Percentiles rank a stretch among this genome's conserved stretches.
Conservation (phyloP, 129 eudicot genomes). For the Kitagawia praeruptora region DNA sequence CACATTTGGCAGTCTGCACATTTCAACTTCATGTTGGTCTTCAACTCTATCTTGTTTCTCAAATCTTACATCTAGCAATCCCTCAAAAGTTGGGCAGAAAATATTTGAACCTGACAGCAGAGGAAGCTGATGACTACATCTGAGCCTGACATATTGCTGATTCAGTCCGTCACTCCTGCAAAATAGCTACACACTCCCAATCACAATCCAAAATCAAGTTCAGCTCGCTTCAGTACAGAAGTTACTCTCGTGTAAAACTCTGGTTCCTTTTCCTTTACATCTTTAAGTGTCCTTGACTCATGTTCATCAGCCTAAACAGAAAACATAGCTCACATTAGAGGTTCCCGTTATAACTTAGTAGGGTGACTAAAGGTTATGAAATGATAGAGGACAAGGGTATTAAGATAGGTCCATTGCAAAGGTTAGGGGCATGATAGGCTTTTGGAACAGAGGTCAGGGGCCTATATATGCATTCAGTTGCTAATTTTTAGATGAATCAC, state of each 20-base stretch:
- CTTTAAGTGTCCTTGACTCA: slow-evolving; percentile 68
- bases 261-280: slow-evolving; percentile 55
- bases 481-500: background rate
- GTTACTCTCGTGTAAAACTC: slow-evolving; percentile 59
- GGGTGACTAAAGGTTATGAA: background rate
- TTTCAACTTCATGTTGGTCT: background rate
- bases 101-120: background rate
- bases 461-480: background rate
- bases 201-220: slow-evolving; percentile 48
- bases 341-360: background rate
- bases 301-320: slow-evolving; percentile 76
- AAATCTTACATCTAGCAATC: background rate
- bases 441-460: background rate
- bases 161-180: background rate
- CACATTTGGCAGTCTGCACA: background rate
- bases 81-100: background rate
- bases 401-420: background rate
- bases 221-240: slow-evolving; percentile 70
- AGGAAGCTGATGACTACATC: background rate
- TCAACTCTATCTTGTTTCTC: background rate
- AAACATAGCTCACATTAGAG: background rate
- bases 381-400: background rate
- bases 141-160: background rate
- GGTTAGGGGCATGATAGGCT: background rate
- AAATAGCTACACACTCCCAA: background rate